Evolutionary conservation across 805 yeast genomes (phyloP).

Genomic region (Kluyveromyces aestuarii): DNA sequence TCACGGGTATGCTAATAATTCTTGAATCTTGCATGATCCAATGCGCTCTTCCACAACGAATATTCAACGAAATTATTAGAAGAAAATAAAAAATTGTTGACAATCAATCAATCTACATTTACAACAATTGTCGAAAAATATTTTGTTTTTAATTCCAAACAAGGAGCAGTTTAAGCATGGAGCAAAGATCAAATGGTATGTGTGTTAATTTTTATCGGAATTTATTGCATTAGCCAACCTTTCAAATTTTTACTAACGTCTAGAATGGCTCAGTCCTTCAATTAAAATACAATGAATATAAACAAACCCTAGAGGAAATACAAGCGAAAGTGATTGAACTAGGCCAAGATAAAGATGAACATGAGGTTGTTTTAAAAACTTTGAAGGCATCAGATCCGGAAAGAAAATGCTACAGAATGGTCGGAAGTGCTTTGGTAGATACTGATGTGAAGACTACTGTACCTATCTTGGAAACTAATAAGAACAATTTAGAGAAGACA

Average conservation of each 20-base stretch:
- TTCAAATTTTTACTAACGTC: constrained; percentile 1
- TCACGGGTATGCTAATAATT: no score
- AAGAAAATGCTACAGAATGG: constrained; percentile 84
- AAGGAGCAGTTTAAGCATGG: background rate
- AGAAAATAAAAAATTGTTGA: background rate
- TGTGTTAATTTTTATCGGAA: background rate
- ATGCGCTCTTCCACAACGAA: no score
- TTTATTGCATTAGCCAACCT: background rate
- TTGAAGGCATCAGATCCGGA: constrained; percentile 41
- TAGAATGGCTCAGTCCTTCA: constrained; percentile 31
- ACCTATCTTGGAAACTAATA: constrained; percentile 50
- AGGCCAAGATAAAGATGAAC: constrained; percentile 40
- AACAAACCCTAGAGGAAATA: constrained; percentile 38
- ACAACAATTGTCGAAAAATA: background rate
- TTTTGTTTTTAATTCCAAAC: no score
- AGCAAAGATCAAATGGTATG: constrained; percentile 8
- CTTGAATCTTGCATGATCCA: no score
- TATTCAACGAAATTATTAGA: no score
- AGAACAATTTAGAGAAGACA: constrained; percentile 33
- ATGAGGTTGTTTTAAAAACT: constrained; percentile 50
- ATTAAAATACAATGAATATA: constrained; percentile 42
- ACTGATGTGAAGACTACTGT: constrained; percentile 70
- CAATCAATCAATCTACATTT: background rate
- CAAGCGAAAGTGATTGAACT: constrained; percentile 40
- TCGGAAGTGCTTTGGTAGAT: constrained; percentile 86